These are phyloP conservation scores for Botrytis squamosa DNA, from an alignment of 2,329 filamentous ascomycete species.

Conservation along the genomic window DNA sequence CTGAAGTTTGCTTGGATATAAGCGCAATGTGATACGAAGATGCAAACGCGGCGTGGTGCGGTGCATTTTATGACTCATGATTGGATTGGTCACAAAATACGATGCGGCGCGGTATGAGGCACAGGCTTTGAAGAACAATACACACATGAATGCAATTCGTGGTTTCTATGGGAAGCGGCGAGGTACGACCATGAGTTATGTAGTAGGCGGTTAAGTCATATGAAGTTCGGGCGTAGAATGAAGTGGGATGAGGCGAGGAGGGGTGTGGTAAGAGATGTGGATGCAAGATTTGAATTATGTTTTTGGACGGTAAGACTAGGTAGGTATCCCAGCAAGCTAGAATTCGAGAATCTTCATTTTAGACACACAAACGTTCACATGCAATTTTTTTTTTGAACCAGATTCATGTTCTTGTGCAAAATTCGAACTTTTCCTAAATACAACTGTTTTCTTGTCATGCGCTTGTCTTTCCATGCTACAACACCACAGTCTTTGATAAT, in stretches of 20 bases:
- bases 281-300: background rate
- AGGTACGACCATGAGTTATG: background rate
- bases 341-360: background rate
- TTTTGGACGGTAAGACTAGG: background rate
- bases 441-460: background rate
- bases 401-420: background rate
- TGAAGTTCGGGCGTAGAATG: background rate
- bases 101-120: background rate
- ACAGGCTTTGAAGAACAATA: background rate
- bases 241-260: background rate
- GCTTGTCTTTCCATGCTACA: background rate
- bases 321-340: background rate
- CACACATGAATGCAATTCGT: background rate
- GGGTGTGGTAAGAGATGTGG: background rate
- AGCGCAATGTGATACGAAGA: background rate
- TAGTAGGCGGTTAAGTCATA: background rate
- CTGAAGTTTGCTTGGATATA: background rate
- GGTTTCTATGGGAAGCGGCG: background rate
- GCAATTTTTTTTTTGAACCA: background rate
- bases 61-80: background rate
- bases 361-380: background rate
- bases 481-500: background rate
- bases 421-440: background rate
- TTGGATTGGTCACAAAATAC: background rate
- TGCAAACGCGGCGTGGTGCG: background rate